Evolutionary conservation across 2,329 filamentous ascomycete genomes (phyloP), one percentile per base, ranked within the genome.

Genomic region (Polychaeton citri): DNA sequence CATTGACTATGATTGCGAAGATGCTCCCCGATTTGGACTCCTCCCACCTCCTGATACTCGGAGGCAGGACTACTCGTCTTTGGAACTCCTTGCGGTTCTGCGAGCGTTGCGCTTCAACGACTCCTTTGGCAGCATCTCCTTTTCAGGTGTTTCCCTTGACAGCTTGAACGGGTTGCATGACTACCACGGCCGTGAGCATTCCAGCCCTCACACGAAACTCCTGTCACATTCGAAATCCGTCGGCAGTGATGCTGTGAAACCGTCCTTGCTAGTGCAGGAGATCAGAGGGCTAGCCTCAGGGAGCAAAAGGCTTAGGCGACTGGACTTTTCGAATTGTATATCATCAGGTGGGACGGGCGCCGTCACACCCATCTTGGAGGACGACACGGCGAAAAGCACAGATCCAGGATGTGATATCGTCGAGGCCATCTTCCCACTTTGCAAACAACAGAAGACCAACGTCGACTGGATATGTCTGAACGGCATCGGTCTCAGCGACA

Each of bases 381-480:
- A 66, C 36, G 63, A 65, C n/a, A 58, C 62, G 31, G 57, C 58
- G 33, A 52, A 57, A 15, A 61, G 40, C 20, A 36, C 59, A 12
- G 76, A 80, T 48, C 66, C 71, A 5, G 78, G 78, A 1, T 81
- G 76, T 49, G 78, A 76, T 28, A 76, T 83, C 33, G 73, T 79
- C 13, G 76, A 80, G 51, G 79, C 77, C 2, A 62, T 83, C 4
- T 76, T 79, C 45, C 76, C 78, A 2, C 60, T 82, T 5, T 81
- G 76, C 55, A 74, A 74, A 43, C 69, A 72, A 41, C 71, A 79
- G 46, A 65, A 76, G 17, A 82, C 79, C 0, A 79, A 76, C 46
- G 72, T 82, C 13, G 75, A 80, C 51, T 83, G 79, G 78, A 70
- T 83, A 36, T 66, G 72, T 16, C 57, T 83, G 39, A 81, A 75